A percentile compares a stretch with the other conserved stretches of the same genome.
phyloP scores from a whole-genome alignment of 1,284 basidiomycete genomes.

The Fomitopsis schrenkii region DNA sequence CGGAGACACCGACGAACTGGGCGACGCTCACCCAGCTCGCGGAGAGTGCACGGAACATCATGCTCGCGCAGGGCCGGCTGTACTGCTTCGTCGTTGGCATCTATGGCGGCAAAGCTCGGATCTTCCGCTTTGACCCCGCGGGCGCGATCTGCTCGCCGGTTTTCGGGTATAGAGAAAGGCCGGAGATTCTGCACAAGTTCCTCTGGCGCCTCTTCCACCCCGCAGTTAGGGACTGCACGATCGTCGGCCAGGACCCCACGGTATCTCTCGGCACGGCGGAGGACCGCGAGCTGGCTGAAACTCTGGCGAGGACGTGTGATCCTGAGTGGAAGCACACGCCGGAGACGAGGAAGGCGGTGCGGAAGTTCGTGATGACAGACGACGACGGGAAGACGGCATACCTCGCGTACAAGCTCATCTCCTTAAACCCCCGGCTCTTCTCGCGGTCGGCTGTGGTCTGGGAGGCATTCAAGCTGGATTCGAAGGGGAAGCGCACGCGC shows the following conservation, averaged over 20 bases:
- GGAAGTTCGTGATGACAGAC: no score
- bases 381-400: no score
- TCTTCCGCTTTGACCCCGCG: no score
- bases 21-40: conserved; percentile 2
- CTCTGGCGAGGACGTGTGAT: background rate
- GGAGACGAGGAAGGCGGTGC: background rate
- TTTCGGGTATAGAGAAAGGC: no score
- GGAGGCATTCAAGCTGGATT: background rate
- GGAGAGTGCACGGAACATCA: conserved; percentile 1
- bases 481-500: background rate
- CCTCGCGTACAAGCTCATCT: no score
- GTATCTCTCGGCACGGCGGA: no score
- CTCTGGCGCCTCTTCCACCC: conserved; percentile 13
- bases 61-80: conserved; percentile 8
- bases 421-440: conserved; percentile 5
- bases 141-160: no score
- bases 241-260: conserved; percentile 9
- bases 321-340: background rate
- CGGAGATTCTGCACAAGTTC: conserved; percentile 3
- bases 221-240: background rate
- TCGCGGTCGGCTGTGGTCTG: background rate
- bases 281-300: background rate
- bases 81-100: conserved; percentile 9
- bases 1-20: no score
- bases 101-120: no score